Evolutionary conservation across 176 grass and related monocot genomes (phyloP).

Genomic region (Elaeis guineensis): DNA sequence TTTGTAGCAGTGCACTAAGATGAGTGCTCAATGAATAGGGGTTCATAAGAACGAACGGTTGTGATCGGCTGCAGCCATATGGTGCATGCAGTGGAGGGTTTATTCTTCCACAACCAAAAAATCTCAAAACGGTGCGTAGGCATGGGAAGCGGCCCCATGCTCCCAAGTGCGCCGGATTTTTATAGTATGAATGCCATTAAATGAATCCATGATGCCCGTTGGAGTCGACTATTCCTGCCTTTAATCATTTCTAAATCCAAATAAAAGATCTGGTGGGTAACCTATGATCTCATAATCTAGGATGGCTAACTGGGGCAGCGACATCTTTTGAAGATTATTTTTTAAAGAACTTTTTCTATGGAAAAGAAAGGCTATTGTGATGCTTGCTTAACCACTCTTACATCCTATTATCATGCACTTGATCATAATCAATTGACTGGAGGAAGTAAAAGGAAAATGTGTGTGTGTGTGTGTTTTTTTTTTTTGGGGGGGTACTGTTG

Average conservation of each 20-base stretch:
- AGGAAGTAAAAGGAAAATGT: too few species aligned
- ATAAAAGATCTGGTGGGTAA: slow-evolving; percentile 10
- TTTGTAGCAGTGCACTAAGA: too few species aligned
- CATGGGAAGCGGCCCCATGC: background rate
- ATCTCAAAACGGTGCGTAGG: too few species aligned
- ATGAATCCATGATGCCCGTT: slow-evolving; percentile 14
- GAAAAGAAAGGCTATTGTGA: background rate
- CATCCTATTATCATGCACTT: background rate
- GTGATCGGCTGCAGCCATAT: too few species aligned
- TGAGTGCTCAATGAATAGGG: too few species aligned
- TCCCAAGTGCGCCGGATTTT: slow-evolving; percentile 6
- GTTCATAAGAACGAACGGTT: too few species aligned
- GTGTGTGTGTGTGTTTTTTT: too few species aligned
- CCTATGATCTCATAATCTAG: background rate
- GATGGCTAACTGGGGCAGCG: background rate
- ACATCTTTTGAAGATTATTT: background rate
- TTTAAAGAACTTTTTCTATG: background rate
- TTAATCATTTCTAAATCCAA: slow-evolving; percentile 19
- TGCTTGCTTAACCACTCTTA: background rate
- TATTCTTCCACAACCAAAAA: too few species aligned
- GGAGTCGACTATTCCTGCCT: background rate
- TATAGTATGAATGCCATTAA: slow-evolving; percentile 3
- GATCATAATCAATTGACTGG: too few species aligned
- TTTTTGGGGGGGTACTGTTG: too few species aligned
- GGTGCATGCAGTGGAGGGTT: too few species aligned